phyloP scores from a whole-genome alignment of 2,329 filamentous ascomycete species.

The Monosporascus sp. region DNA sequence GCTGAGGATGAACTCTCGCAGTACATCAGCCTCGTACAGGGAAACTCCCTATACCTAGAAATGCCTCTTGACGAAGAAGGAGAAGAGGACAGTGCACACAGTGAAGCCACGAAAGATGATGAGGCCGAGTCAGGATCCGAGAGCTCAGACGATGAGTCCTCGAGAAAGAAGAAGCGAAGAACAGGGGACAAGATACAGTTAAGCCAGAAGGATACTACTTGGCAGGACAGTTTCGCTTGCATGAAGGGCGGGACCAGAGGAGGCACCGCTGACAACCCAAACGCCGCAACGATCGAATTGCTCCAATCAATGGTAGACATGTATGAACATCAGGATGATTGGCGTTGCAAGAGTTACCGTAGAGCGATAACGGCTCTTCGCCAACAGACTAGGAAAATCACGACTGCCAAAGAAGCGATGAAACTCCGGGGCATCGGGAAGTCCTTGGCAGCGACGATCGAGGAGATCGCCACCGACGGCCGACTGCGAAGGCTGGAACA shows the following conservation, averaged over 20 bases:
- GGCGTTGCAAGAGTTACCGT: constrained; percentile 71
- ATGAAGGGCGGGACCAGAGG: constrained; percentile 45
- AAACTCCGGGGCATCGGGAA: constrained; percentile 63
- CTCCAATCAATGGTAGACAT: constrained; percentile 74
- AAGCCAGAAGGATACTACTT: constrained; percentile 25
- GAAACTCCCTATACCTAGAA: constrained; percentile 35
- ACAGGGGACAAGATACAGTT: not conserved
- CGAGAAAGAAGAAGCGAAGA: constrained; percentile 17
- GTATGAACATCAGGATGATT: constrained; percentile 72
- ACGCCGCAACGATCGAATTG: constrained; percentile 68
- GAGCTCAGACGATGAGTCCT: constrained; percentile 9
- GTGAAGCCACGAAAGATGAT: constrained; percentile 21
- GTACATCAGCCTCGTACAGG: constrained; percentile 56
- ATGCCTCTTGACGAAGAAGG: constrained; percentile 7
- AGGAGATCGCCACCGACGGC: constrained; percentile 77
- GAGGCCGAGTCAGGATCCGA: not conserved
- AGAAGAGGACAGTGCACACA: constrained; percentile 12
- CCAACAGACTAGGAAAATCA: constrained; percentile 58
- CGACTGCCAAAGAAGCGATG: constrained; percentile 64
- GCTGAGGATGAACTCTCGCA: constrained; percentile 8
- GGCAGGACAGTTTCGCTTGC: constrained; percentile 50
- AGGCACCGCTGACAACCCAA: constrained; percentile 55
- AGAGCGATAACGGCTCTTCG: constrained; percentile 70
- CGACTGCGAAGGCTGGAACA: constrained; percentile 67
- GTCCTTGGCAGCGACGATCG: constrained; percentile 76